Conservation (phyloP, 106 monocot species). For the Dioscorea alata region DNA sequence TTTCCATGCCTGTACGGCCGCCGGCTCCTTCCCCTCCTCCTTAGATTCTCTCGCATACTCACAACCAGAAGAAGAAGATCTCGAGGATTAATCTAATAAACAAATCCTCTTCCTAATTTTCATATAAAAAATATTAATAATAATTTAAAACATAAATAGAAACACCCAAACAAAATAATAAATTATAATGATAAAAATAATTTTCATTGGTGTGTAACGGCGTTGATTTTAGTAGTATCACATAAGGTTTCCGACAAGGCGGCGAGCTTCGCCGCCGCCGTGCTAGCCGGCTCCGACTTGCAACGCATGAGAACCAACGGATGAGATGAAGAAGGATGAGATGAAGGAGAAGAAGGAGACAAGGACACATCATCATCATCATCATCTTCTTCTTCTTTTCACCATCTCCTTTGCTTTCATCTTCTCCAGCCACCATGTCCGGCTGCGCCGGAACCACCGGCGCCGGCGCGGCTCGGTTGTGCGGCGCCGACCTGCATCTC, state of each 20-base stretch:
- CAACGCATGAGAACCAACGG: constrained; percentile 51
- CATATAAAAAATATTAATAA: background rate
- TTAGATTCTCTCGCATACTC: background rate
- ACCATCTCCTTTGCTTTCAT: background rate
- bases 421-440: background rate
- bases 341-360: constrained; percentile 16
- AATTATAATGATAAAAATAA: background rate
- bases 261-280: constrained; percentile 31
- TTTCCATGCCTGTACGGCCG: background rate
- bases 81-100: background rate
- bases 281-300: constrained; percentile 75
- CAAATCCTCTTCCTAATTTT: background rate
- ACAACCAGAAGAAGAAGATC: background rate
- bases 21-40: background rate
- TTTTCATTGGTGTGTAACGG: background rate
- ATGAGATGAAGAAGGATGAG: background rate
- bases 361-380: background rate
- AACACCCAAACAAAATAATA: background rate
- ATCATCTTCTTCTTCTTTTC: constrained; percentile 4
- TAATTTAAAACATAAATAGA: background rate
- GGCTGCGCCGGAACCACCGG: background rate
- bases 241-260: constrained; percentile 10
- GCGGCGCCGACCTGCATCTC: constrained; percentile 88
- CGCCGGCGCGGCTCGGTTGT: constrained; percentile 34
- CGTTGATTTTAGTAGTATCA: background rate